These are phyloP conservation scores for Raffaelea albimanens DNA, from an alignment of 2,329 filamentous ascomycete genomes.

Conservation along the genomic window DNA sequence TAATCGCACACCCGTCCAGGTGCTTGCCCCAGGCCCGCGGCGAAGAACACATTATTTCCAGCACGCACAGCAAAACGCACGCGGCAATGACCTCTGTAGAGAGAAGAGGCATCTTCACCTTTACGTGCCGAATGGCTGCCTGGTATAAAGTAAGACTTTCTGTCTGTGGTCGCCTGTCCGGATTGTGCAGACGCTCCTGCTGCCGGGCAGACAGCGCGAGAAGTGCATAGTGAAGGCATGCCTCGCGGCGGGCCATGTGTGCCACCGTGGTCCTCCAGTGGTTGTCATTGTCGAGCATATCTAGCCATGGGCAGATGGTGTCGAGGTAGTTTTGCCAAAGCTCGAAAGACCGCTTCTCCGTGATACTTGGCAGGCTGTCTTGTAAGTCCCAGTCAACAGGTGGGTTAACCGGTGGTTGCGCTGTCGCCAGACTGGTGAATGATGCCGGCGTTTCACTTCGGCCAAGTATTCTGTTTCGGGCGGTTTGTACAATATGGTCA, in stretches of 20 bases:
- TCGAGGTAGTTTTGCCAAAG: conserved; percentile 25
- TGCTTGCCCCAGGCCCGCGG: conserved; percentile 43
- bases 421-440: too few relatives aligned
- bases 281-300: conserved; percentile 30
- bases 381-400: too few relatives aligned
- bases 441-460: too few relatives aligned
- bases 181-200: too few relatives aligned
- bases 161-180: too few relatives aligned
- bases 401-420: too few relatives aligned
- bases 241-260: conserved; percentile 37
- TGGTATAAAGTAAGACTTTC: conserved; percentile 47
- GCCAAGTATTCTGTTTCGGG: too few relatives aligned
- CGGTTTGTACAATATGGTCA: too few relatives aligned
- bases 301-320: conserved; percentile 8
- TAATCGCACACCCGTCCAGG: conserved; percentile 45
- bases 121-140: conserved; percentile 36
- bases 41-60: conserved; percentile 34
- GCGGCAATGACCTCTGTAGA: too few relatives aligned
- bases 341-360: too few relatives aligned
- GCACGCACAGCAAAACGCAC: conserved; percentile 27
- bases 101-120: conserved; percentile 21
- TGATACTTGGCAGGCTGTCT: too few relatives aligned
- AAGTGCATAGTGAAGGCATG: conserved; percentile 38
- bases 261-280: conserved; percentile 43
- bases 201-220: conserved; percentile 46